Base-by-base conservation (phyloP, 352 stramenopile species). In the Pythium chondricola region DNA sequence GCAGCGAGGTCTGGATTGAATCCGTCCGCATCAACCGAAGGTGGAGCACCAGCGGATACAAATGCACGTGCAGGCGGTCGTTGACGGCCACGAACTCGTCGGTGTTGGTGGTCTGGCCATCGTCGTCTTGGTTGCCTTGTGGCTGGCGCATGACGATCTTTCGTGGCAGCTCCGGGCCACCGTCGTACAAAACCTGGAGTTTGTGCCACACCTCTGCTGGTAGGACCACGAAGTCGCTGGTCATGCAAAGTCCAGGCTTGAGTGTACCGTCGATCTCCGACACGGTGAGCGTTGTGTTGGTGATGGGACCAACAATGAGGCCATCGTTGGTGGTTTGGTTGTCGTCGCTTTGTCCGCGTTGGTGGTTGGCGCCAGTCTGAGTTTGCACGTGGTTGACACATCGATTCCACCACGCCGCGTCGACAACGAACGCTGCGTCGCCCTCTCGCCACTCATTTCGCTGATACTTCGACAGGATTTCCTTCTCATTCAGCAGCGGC, bases 1-100 rank as follows among this genome's bases (percentile, higher is more conserved):
- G 52, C 11, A 90, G 46, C 37, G 65, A 71, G n/a, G 81, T 70
- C 29, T 74, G 71, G 4, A 67, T 65, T 6, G 67, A 61, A 36
- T 86, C 75, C 24, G 79, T 78, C 42, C 67, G 64, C 24, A 71
- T 68, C 33, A 90, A 24, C 3, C 78, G 75, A 36, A 90, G 51
- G 26, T 74, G 62, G 30, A 90, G 60, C 1, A 49, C 51, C 4
- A 86, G 48, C 7, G 75, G 75, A 49, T 90, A 82, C 33, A 86
- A 30, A 14, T 86, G 67, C 22, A 87, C 55, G 7, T 55, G 17
- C 29, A 52, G 6, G 13, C 21, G 46, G 22, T 58, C 52, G 24
- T 49, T 41, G 6, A 52, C 13, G 5, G 31, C 22, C 11, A 45
- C 33, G 35, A 17, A 51, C 16, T 53, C 52, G 4, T 52, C 38